A percentile compares a stretch with the other conserved stretches of the same genome.
These are phyloP conservation scores for Nevesoporus exiguus DNA, from an alignment of 768 basidiomycete species.

Conservation along the genomic window DNA sequence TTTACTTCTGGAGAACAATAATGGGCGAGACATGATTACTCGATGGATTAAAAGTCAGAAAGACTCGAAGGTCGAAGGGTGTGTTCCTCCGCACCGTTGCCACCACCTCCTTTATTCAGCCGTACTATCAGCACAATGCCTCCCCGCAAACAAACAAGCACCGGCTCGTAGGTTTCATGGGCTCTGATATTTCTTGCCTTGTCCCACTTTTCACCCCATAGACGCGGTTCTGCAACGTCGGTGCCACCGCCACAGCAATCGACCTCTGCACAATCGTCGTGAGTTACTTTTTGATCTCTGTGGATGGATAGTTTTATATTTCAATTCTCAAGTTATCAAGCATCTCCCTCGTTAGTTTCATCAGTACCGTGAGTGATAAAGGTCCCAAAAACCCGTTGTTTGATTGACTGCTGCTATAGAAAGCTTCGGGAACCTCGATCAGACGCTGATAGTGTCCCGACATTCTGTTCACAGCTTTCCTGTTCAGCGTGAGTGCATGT, in stretches of 20 bases:
- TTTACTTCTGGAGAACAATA: neutral
- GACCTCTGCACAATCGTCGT: conserved; percentile 1
- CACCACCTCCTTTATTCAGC: neutral
- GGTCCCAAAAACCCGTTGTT: neutral
- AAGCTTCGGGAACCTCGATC: neutral
- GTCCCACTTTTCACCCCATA: neutral
- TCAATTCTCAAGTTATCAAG: neutral
- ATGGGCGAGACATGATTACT: neutral
- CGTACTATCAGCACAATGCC: neutral
- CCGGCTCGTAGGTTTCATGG: neutral
- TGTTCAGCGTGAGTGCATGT: conserved; percentile 1
- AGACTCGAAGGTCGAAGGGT: neutral
- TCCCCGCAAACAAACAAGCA: neutral
- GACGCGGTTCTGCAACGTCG: neutral
- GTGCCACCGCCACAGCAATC: neutral
- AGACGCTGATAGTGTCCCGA: neutral
- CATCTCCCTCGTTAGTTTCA: neutral
- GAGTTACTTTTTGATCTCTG: neutral
- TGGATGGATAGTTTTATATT: neutral
- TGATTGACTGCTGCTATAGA: neutral
- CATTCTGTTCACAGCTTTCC: neutral
- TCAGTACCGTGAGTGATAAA: conserved; percentile 1
- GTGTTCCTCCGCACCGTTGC: neutral
- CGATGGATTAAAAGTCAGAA: neutral
- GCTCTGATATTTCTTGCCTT: no score